A percentile compares a stretch with the other conserved stretches of the same genome.
phyloP scores from a whole-genome alignment of 306 rosid species.

The Lupinus albus region DNA sequence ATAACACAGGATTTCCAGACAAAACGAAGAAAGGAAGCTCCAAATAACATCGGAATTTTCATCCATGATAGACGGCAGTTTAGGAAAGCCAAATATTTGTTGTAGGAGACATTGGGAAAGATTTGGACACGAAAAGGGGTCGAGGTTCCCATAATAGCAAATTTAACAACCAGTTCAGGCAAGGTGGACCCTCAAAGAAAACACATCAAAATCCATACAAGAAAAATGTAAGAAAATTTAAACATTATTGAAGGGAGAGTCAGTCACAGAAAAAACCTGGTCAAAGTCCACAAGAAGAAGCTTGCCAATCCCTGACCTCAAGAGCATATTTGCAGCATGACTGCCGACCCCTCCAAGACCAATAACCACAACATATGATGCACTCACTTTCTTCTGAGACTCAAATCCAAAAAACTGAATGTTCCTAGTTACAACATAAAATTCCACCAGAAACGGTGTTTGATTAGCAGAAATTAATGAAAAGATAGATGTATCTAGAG shows the following conservation, averaged over 20 bases:
- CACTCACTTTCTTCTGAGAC: constrained; percentile 77
- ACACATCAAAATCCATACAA: constrained; percentile 15
- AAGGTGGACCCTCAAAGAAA: constrained; percentile 14
- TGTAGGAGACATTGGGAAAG: constrained; percentile 6
- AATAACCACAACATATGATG: constrained; percentile 88
- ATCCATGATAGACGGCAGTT: constrained; percentile 5
- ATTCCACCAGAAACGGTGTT: constrained; percentile 21
- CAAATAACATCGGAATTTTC: constrained; percentile 28
- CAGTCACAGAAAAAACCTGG: constrained; percentile 63
- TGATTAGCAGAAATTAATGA: constrained; percentile 33
- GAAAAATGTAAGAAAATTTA: background rate
- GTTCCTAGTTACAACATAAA: constrained; percentile 61
- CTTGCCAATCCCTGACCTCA: constrained; percentile 90
- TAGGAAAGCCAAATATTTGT: constrained; percentile 5
- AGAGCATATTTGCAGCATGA: constrained; percentile 93
- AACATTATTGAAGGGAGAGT: constrained; percentile 18
- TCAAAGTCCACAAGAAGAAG: constrained; percentile 97
- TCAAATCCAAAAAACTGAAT: constrained; percentile 84
- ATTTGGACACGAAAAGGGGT: background rate
- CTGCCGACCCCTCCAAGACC: constrained; percentile 99
- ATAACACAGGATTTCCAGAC: background rate
- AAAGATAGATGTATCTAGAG: constrained; percentile 18
- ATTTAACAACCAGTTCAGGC: constrained; percentile 1
- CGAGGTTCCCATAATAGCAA: constrained; percentile 9
- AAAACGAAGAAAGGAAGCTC: constrained; percentile 15